Evolutionary conservation across 768 basidiomycete species (phyloP).

Genomic region (Boletus rubroflammeus): DNA sequence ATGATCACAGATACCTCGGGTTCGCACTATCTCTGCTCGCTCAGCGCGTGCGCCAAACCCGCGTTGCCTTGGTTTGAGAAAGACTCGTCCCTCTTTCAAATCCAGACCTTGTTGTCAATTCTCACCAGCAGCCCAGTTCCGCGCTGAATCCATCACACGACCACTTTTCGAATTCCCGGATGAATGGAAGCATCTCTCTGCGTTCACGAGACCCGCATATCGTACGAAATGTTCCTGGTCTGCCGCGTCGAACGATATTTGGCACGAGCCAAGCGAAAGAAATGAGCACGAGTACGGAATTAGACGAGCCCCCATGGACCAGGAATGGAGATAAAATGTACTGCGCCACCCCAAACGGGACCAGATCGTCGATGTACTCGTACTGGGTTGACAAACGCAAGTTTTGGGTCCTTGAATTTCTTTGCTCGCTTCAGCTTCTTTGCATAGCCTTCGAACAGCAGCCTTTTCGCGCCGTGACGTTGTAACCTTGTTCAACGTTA

Average conservation of each 20-base stretch:
- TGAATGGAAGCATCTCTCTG: constrained; percentile 45
- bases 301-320: constrained; percentile 32
- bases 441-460: constrained; percentile 39
- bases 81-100: not conserved
- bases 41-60: constrained; percentile 50
- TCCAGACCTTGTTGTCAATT: not conserved
- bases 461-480: constrained; percentile 63
- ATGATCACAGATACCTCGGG: constrained; percentile 55
- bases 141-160: constrained; percentile 62
- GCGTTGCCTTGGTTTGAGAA: not conserved
- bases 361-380: constrained; percentile 53
- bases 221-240: constrained; percentile 49
- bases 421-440: constrained; percentile 48
- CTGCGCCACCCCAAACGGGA: constrained; percentile 66
- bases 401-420: constrained; percentile 38
- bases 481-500: constrained; percentile 46
- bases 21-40: constrained; percentile 37
- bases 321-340: constrained; percentile 47
- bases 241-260: constrained; percentile 49
- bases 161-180: constrained; percentile 44
- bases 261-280: not conserved
- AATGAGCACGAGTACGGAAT: not conserved
- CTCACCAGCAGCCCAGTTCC: constrained; percentile 63
- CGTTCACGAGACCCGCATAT: constrained; percentile 45
- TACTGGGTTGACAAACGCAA: constrained; percentile 55